These are phyloP conservation scores for Suillus fuscotomentosus DNA, from an alignment of 768 basidiomycete genomes.

Conservation along the genomic window DNA sequence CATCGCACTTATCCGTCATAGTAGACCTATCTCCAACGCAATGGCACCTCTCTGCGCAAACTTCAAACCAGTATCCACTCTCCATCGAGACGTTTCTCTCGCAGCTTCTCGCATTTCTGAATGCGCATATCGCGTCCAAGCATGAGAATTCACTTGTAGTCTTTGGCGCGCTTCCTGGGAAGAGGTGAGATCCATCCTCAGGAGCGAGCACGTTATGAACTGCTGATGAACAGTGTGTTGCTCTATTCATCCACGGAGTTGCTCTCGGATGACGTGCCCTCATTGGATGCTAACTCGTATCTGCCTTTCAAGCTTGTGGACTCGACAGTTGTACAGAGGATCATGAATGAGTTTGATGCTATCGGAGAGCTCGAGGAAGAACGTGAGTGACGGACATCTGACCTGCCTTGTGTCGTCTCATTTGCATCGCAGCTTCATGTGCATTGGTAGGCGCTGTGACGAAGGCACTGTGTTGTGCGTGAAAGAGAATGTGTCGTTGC, in stretches of 20 bases:
- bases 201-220: conserved; percentile 1
- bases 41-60: conserved; percentile 71
- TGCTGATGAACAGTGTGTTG: conserved; percentile 51
- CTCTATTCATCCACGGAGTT: conserved; percentile 70
- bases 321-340: conserved; percentile 56
- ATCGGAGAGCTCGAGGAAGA: conserved; percentile 50
- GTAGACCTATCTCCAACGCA: conserved; percentile 84
- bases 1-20: conserved; percentile 76
- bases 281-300: conserved; percentile 76
- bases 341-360: conserved; percentile 60
- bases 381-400: conserved; percentile 40
- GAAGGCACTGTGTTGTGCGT: conserved; percentile 88
- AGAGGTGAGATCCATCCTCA: conserved; percentile 55
- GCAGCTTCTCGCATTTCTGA: conserved; percentile 86
- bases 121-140: conserved; percentile 86
- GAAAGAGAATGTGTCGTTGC: background rate
- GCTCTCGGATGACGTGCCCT: conserved; percentile 32
- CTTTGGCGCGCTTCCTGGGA: conserved; percentile 83
- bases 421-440: conserved; percentile 45
- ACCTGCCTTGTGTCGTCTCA: background rate
- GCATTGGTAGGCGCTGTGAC: conserved; percentile 87
- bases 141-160: conserved; percentile 93
- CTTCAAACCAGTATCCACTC: conserved; percentile 51
- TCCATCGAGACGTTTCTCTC: conserved; percentile 73
- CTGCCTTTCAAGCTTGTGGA: conserved; percentile 81